Evolutionary conservation across 768 basidiomycete species (phyloP), one percentile per base, ranked within the genome.

Genomic region (Strobilomyces echinocephalus): DNA sequence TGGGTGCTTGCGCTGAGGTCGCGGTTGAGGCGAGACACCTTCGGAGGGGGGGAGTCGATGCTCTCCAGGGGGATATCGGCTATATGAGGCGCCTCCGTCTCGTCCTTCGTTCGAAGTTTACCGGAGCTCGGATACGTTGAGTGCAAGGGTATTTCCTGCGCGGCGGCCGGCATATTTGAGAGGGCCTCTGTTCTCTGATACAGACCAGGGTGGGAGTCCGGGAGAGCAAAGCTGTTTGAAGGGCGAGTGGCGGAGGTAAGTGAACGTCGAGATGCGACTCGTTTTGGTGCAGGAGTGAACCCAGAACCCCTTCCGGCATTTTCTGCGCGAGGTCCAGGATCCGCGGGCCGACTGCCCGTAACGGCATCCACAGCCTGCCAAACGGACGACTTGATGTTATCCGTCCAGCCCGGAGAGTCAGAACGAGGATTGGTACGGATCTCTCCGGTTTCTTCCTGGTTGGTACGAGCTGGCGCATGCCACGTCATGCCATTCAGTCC

Each of bases 341-440:
- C 65, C 18, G 54, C 34, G n/a, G 71, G 58, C 26, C 78, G 58
- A 56, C 65, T 75, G n/a, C 75, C 70, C 38, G 78, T 74, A 46
- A 82, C 76, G 2, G 75, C 70, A 58, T 76, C 78, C 59, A 82
- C 74, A 6, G 78, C 79, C 50, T 73, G 73, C 48, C 76, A 73
- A 11, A 82, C 62, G 34, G 76, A 76, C 16, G 74, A 73, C 53
- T 65, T 73, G 58, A 80, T 46, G 21, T 73, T 70, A 16, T 68
- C 59, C 10, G 73, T 72, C 79, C 79, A 80, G 21, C 73, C 65
- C 8, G 72, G 44, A 15, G 50, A 21, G 26, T 63, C 73, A 4
- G 41, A 24, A 9, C 35, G 39, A 15, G 42, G 41, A 14, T 52
- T 21, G 7, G 12, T 28, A 6, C 5, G 38, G 46, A 15, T 33